Base-by-base conservation (phyloP, 345 rosid species). In the Syzygium oleosum region DNA sequence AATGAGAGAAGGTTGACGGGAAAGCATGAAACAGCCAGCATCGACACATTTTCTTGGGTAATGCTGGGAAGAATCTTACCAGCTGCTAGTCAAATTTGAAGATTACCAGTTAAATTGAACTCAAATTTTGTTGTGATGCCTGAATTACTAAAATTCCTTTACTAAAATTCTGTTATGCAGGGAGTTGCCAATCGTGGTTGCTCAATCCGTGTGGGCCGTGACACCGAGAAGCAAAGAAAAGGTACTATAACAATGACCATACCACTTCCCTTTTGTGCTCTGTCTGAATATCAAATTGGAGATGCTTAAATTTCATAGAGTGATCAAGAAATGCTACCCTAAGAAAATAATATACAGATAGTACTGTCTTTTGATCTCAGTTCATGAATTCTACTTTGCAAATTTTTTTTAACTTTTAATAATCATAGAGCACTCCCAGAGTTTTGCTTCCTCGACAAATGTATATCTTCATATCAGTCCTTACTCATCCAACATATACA, bases 171-270 rank as follows among this genome's bases (percentile, higher is more conserved):
- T 1, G 23, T 87, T 52, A 85, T 92, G 86, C 89, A 98, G 98
- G 99, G 99, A 3, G 97, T 96, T 88, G 99, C 99, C 84, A 98
- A 96, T 91, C 98, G 98, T 88, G 99, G 99, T 89, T 95, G 98
- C 92, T 98, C 98, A 5, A 94, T 98, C 88, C 95, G 99, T 51
- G 99, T 98, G 91, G 99, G 99, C 9, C 98, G 98, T 89, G 99
- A 95, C 55, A 98, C 99, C 25, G 99, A 98, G 93, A 90, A 93
- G 91, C 84, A 92, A 68, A 97, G 98, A 88, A 98, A 98, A 96
- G 99, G 99, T 97, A 93, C 11, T 84, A 16, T 43, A 54, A 21
- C 4, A 31, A 56, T 63, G 0, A 5, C 87, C n/a, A 54, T 41
- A 12, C 4, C 61, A 73, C 14, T 73, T 73, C 80, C 12, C 25